Base-by-base conservation (phyloP, 2,329 filamentous ascomycete species). In the Trichocomaceae sp. region DNA sequence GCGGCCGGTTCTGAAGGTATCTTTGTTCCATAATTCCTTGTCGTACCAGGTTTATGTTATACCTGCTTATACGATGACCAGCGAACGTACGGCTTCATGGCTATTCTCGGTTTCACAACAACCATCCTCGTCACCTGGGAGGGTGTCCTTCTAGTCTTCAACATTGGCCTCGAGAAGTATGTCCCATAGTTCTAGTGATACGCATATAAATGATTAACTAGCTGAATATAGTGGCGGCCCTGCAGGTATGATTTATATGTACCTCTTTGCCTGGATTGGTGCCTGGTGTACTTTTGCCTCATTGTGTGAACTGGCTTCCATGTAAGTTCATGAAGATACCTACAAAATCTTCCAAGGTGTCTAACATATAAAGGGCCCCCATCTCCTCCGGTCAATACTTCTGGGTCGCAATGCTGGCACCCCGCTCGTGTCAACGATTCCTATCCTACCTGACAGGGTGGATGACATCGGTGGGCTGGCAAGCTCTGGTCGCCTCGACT, bases 401-500 rank as follows among this genome's bases (percentile, higher is more conserved):
- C 29, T 55, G 52, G 52, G 47, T 47, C 19, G 44, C 52, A 8
- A 33, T 55, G 52, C 31, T 55, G 5, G 47, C 52, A 19, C 23
- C 52, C 12, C 20, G 26, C 19, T 26, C 17, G n/a, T 17, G 29
- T 12, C 44, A 45, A 26, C 46, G 37, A 35, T 35, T 52, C 15
- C 35, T 42, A 22, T 46, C 41, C 20, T 52, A 52, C n/a, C n/a
- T n/a, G n/a, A 26, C 19, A 55, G 53, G 53, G 13, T 55, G 47
- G 53, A 41, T 55, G 31, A 55, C 53, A 22, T 58, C 65, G 7
- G 59, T 65, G 23, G 61, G 62, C 44, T 70, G 68, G 68, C 60
- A 62, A n/a, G 64, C 66, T 10, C 57, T 61, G 2, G 59, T 65
- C 39, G 63, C 63, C 4, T 61, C 62, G 3, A 59, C 60, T 15